phyloP scores from a whole-genome alignment of 805 yeast genomes.

The Millerozyma miso region DNA sequence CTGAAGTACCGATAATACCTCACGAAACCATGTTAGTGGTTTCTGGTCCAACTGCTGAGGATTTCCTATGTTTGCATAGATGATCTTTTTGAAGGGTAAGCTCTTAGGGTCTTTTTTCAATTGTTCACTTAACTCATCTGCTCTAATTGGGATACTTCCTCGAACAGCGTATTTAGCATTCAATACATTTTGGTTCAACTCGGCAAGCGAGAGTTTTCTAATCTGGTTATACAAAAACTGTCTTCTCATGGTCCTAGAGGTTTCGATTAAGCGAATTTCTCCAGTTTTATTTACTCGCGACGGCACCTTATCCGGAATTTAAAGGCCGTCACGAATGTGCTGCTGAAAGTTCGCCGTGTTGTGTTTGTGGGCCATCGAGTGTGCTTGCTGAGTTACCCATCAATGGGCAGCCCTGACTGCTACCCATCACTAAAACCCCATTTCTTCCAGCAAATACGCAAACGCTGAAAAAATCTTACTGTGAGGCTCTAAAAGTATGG shows the following conservation, averaged over 20 bases:
- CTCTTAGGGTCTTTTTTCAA: conserved; percentile 47
- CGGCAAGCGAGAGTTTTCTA: conserved; percentile 21
- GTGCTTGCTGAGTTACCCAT: too few relatives aligned
- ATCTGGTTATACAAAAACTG: neutral
- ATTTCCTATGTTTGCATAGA: conserved; percentile 93
- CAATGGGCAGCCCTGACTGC: too few relatives aligned
- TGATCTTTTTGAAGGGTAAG: conserved; percentile 72
- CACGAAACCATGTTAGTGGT: conserved; percentile 94
- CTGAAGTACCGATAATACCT: conserved; percentile 80
- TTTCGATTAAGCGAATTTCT: neutral
- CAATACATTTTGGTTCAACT: conserved; percentile 69
- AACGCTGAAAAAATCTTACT: too few relatives aligned
- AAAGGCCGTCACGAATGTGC: neutral
- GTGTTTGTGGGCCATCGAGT: too few relatives aligned
- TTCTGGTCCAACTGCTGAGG: conserved; percentile 95
- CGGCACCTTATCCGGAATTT: neutral
- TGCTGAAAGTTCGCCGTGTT: too few relatives aligned
- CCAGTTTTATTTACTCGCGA: neutral
- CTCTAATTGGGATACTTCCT: conserved; percentile 89
- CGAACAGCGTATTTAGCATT: conserved; percentile 95
- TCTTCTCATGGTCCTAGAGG: neutral
- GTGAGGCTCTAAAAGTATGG: too few relatives aligned
- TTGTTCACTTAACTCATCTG: conserved; percentile 71
- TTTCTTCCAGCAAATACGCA: too few relatives aligned
- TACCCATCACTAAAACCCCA: too few relatives aligned